These are phyloP conservation scores for Solanum pinnatisectum DNA, from an alignment of 257 asterid genomes.

Conservation along the genomic window DNA sequence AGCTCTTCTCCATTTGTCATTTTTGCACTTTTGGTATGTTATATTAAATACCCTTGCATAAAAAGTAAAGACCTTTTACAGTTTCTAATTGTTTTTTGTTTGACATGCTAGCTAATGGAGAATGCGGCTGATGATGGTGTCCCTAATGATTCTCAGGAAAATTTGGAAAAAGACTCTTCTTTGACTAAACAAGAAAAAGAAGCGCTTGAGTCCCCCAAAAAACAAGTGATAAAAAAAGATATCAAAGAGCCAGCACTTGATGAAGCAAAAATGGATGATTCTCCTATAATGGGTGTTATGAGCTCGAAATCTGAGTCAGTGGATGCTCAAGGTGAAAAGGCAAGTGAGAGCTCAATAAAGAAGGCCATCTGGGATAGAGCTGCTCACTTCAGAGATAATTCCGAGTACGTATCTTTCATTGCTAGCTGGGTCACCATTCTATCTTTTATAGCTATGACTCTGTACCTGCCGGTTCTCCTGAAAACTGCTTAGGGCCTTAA, in stretches of 20 bases:
- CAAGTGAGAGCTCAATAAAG: conserved; percentile 49
- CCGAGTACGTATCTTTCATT: conserved; percentile 44
- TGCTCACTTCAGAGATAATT: conserved; percentile 55
- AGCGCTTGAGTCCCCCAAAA: conserved; percentile 21
- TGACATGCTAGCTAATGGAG: conserved; percentile 48
- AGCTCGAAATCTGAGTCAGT: conserved; percentile 35
- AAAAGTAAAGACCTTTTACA: neutral
- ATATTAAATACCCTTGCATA: neutral
- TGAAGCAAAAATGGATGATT: conserved; percentile 57
- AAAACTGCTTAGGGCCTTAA: neutral
- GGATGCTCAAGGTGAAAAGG: conserved; percentile 27
- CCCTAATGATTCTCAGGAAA: conserved; percentile 20
- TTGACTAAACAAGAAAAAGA: conserved; percentile 31
- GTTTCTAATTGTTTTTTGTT: conserved; percentile 13
- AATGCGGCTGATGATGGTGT: conserved; percentile 24
- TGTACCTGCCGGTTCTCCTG: neutral
- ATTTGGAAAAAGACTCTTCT: conserved; percentile 11
- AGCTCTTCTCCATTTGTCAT: neutral
- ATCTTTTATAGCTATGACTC: neutral
- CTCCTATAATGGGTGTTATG: conserved; percentile 85
- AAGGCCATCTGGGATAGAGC: conserved; percentile 71
- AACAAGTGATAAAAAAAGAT: conserved; percentile 30
- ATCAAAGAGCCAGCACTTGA: conserved; percentile 22
- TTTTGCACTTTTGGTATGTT: neutral
- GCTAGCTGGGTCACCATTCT: neutral